Percentiles rank a stretch among this genome's conserved stretches.
phyloP scores from a whole-genome alignment of 2,329 filamentous ascomycete genomes.

The Bimuria novae-zelandiae region DNA sequence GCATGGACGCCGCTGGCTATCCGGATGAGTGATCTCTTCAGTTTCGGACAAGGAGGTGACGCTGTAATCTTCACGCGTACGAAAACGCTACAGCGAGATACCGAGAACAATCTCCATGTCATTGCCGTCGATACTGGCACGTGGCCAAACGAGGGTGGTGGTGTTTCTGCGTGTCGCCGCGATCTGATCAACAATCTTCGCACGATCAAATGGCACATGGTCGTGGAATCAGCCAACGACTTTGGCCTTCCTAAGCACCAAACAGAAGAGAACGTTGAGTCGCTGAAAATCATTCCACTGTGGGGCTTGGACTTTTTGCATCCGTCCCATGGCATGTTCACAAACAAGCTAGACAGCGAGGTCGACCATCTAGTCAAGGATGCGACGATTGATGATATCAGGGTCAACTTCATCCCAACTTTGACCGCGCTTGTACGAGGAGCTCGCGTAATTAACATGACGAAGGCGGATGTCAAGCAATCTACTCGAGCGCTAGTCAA shows the following conservation, averaged over 20 bases:
- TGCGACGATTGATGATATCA: conserved; percentile 44
- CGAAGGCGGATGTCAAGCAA: conserved; percentile 46
- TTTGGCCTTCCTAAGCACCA: conserved; percentile 51
- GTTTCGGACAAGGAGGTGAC: conserved; percentile 59
- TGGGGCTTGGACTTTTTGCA: conserved; percentile 51
- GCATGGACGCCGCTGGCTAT: conserved; percentile 58
- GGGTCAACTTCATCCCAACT: conserved; percentile 48
- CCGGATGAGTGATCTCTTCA: conserved; percentile 57
- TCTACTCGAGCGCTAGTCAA: conserved; percentile 48
- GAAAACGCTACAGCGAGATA: conserved; percentile 52
- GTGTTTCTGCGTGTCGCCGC: conserved; percentile 49
- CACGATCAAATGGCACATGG: conserved; percentile 51
- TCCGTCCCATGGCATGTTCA: conserved; percentile 49
- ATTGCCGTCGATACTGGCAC: conserved; percentile 49
- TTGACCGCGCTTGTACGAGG: conserved; percentile 48
- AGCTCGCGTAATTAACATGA: conserved; percentile 45
- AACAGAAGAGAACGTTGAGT: conserved; percentile 50
- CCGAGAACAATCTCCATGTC: conserved; percentile 46
- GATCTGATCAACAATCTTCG: conserved; percentile 50
- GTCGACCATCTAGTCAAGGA: conserved; percentile 44
- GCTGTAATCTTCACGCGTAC: conserved; percentile 57
- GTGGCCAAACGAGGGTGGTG: conserved; percentile 51
- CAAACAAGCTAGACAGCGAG: conserved; percentile 48
- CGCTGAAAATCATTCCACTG: conserved; percentile 48
- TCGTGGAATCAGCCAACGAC: conserved; percentile 50